These are phyloP conservation scores for Lodderomyces margitis DNA, from an alignment of 1,139 yeast species.

Conservation along the genomic window DNA sequence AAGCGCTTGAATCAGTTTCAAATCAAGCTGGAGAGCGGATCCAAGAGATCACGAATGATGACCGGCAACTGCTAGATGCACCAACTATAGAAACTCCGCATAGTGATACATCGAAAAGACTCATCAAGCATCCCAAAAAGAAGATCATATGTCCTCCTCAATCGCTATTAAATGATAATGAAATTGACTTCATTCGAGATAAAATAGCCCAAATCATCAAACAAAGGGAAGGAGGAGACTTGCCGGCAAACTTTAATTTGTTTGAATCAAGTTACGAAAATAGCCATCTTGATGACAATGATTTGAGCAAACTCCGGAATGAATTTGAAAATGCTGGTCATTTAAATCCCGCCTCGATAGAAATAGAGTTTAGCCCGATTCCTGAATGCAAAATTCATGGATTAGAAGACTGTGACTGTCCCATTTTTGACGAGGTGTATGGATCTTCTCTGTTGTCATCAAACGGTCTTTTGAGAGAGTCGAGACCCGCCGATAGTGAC, in stretches of 20 bases:
- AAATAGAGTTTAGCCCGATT: constrained; percentile 38
- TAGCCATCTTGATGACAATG: constrained; percentile 44
- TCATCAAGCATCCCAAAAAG: constrained; percentile 4
- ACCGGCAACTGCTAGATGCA: background rate
- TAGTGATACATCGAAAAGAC: constrained; percentile 3
- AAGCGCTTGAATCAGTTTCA: constrained; percentile 30
- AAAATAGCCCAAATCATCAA: constrained; percentile 27
- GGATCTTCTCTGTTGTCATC: constrained; percentile 4
- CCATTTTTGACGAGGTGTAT: constrained; percentile 18
- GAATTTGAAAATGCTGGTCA: constrained; percentile 14
- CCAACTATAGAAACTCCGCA: background rate
- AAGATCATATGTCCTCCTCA: constrained; percentile 13
- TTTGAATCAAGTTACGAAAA: constrained; percentile 46
- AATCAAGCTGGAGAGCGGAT: constrained; percentile 13
- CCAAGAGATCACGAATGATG: constrained; percentile 4
- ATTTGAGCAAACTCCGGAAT: constrained; percentile 32
- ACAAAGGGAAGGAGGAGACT: constrained; percentile 9
- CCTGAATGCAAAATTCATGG: constrained; percentile 36
- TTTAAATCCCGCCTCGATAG: constrained; percentile 33
- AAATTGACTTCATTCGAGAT: constrained; percentile 32
- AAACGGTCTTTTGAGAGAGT: background rate
- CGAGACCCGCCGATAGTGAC: constrained; percentile 17
- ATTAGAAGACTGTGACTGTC: constrained; percentile 31
- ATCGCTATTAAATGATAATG: constrained; percentile 28
- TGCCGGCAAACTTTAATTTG: constrained; percentile 32